Percentiles rank a stretch among this genome's conserved stretches.
Conservation (phyloP, 805 yeast genomes). For the Candida tibetensis region DNA sequence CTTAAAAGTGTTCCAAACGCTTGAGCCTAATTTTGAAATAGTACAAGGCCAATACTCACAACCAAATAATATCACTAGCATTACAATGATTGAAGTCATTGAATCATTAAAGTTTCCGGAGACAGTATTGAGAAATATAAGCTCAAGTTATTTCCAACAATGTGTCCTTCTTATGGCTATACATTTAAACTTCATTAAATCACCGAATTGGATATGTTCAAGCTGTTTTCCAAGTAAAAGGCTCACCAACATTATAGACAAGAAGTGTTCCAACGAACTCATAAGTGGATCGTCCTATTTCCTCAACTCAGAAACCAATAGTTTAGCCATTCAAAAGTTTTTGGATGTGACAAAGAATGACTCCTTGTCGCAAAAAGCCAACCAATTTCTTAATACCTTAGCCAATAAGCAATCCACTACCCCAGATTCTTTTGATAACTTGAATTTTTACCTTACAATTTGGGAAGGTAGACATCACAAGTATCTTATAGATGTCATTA, state of each 20-base stretch:
- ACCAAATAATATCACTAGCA: constrained; percentile 10
- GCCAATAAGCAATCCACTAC: constrained; percentile 10
- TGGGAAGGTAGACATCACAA: constrained; percentile 30
- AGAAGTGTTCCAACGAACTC: constrained; percentile 27
- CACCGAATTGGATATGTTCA: constrained; percentile 30
- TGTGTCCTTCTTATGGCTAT: constrained; percentile 27
- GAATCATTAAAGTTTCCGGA: constrained; percentile 15
- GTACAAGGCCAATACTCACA: constrained; percentile 23
- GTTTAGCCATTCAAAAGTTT: constrained; percentile 12
- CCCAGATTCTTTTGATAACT: constrained; percentile 21
- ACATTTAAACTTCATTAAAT: constrained; percentile 23
- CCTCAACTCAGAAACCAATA: constrained; percentile 21
- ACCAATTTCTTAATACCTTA: constrained; percentile 17
- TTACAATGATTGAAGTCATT: constrained; percentile 14
- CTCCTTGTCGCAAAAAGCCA: constrained; percentile 12
- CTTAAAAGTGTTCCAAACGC: constrained; percentile 8
- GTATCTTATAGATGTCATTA: constrained; percentile 26
- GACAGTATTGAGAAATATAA: constrained; percentile 6
- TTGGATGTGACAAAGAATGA: constrained; percentile 7
- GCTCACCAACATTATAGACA: constrained; percentile 16
- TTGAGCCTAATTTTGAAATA: constrained; percentile 17
- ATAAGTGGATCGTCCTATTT: constrained; percentile 20
- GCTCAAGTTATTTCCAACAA: constrained; percentile 25
- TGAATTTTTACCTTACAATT: constrained; percentile 25
- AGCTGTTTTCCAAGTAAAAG: constrained; percentile 9